Evolutionary conservation across 345 rosid species (phyloP).

Genomic region (Nasturtium officinale): DNA sequence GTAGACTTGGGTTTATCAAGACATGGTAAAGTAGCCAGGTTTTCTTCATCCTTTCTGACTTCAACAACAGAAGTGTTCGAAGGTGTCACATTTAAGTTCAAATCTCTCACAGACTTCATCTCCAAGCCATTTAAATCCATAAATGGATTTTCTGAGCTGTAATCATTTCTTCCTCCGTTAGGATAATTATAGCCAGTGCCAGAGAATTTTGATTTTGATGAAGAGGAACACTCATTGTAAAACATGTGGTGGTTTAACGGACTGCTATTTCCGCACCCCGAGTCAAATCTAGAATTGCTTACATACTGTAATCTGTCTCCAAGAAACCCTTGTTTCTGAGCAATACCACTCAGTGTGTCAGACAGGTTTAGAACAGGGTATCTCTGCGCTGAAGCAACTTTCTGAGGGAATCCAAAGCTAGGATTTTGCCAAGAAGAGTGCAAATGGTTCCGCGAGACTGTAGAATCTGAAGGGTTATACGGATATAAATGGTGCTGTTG

Average conservation of each 20-base stretch:
- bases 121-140: slow-evolving; percentile 39
- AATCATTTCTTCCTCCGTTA: slow-evolving; percentile 41
- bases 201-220: slow-evolving; percentile 41
- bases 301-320: slow-evolving; percentile 58
- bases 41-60: slow-evolving; percentile 53
- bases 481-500: slow-evolving; percentile 46
- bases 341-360: slow-evolving; percentile 49
- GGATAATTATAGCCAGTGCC: slow-evolving; percentile 26
- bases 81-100: slow-evolving; percentile 43
- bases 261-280: slow-evolving; percentile 38
- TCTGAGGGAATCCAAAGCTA: slow-evolving; percentile 57
- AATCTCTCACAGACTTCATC: slow-evolving; percentile 45
- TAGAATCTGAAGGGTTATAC: slow-evolving; percentile 48
- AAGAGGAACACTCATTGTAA: slow-evolving; percentile 44
- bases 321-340: slow-evolving; percentile 55
- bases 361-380: slow-evolving; percentile 55
- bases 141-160: slow-evolving; percentile 10
- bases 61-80: slow-evolving; percentile 44
- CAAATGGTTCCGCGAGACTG: slow-evolving; percentile 56
- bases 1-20: slow-evolving; percentile 40
- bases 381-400: slow-evolving; percentile 52
- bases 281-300: slow-evolving; percentile 41
- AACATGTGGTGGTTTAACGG: slow-evolving; percentile 41
- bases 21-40: slow-evolving; percentile 51
- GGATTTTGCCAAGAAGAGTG: slow-evolving; percentile 60